phyloP scores from a whole-genome alignment of 2,329 filamentous ascomycete species.

The Trichoderma hamatum region DNA sequence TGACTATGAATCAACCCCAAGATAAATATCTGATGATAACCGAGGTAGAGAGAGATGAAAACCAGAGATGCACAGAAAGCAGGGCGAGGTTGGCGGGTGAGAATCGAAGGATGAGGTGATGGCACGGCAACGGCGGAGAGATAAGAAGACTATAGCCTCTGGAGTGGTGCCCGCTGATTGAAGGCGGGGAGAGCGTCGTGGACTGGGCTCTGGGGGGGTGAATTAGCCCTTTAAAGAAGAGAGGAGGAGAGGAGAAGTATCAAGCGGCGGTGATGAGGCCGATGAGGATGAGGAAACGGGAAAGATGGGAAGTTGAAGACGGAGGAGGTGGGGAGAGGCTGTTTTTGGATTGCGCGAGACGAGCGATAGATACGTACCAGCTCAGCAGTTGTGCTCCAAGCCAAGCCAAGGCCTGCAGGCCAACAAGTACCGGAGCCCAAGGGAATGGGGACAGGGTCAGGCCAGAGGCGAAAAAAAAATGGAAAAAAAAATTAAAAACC shows the following conservation, averaged over 20 bases:
- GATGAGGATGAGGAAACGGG: slow-evolving; percentile 22
- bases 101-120: background rate
- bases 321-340: slow-evolving; percentile 23
- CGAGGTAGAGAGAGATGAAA: slow-evolving; percentile 1
- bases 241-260: background rate
- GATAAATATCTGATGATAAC: background rate
- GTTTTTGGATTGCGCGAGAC: slow-evolving; percentile 26
- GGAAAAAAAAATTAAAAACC: slow-evolving; percentile 10
- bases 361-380: slow-evolving; percentile 22
- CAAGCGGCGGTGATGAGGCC: slow-evolving; percentile 19
- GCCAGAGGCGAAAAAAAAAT: slow-evolving; percentile 23
- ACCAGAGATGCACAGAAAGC: slow-evolving; percentile 11
- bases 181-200: slow-evolving; percentile 22
- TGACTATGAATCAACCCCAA: slow-evolving; percentile 11
- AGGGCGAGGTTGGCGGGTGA: slow-evolving; percentile 11
- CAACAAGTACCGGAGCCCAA: slow-evolving; percentile 25
- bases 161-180: slow-evolving; percentile 11
- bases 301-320: slow-evolving; percentile 21
- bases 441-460: background rate
- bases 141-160: background rate
- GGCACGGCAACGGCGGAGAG: slow-evolving; percentile 23
- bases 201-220: slow-evolving; percentile 18
- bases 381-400: background rate
- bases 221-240: slow-evolving; percentile 10
- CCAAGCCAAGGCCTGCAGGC: background rate